Evolutionary conservation across 2,329 filamentous ascomycete genomes (phyloP), one percentile per base, ranked within the genome.

Genomic region (Colletotrichum sojae): DNA sequence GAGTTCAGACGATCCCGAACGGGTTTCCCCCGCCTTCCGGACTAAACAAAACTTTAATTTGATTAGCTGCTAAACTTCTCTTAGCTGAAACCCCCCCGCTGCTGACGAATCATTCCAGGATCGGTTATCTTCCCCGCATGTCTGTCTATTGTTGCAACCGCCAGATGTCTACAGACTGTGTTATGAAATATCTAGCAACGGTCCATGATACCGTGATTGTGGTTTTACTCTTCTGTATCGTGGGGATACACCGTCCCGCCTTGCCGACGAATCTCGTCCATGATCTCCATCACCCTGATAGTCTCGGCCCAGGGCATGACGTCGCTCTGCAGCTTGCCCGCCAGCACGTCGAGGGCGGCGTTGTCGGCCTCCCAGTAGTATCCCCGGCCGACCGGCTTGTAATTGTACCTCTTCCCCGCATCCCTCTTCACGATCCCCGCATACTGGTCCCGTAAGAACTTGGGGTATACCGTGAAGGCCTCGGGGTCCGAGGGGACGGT

Each of bases 251-350:
- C 70, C 0, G 76, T 72, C 0, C 76, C 78, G 0, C 77, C 78
- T n/a, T 80, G 78, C 9, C 71, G 72, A 45, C 84, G 74, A 9
- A 84, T 78, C 65, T 84, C 81, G 67, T 87, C 85, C 80, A 86
- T 78, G 18, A 85, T 77, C 63, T 81, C 79, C 78, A 86, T 76
- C 0, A 85, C 78, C 0, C 81, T 77, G 12, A 86, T 63, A 0
- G 83, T 86, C 74, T 86, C 83, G 0, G 76, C 73, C 81, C 81
- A 84, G 0, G 84, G 83, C 80, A 86, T 83, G 3, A 80, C 75
- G 0, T 73, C 73, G 60, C 78, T 84, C 71, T 85, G 75, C 6
- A 73, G 75, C 55, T 73, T 78, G 0, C 80, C 80, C 4, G 78
- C 77, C 2, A 76, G 75, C 48, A 85, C 76, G 68, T 83, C 81